Evolutionary conservation across 371 early-diverging fungal species (phyloP).

Genomic region (Mucor lusitanicus): DNA sequence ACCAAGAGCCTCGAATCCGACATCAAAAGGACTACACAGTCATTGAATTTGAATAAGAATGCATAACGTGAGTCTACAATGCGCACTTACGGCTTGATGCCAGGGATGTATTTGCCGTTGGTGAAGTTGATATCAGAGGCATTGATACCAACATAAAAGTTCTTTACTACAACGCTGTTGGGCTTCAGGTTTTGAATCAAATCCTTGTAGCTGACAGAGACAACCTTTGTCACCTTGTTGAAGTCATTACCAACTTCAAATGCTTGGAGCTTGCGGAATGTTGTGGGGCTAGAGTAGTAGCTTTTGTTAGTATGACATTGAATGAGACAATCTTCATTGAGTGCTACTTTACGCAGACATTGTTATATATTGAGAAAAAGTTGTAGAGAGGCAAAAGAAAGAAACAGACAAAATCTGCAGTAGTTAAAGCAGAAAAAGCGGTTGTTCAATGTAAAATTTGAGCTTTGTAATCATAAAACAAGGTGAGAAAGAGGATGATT

Average conservation of each 20-base stretch:
- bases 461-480: conserved; percentile 5
- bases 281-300: conserved; percentile 17
- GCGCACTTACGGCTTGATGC: conserved; percentile 52
- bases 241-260: conserved; percentile 43
- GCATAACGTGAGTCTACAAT: not conserved
- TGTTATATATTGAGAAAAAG: not conserved
- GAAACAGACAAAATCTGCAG: not conserved
- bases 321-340: not conserved
- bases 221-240: conserved; percentile 33
- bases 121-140: conserved; percentile 64
- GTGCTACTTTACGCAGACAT: conserved; percentile 1
- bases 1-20: conserved; percentile 64
- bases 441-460: not conserved
- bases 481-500: conserved; percentile 4
- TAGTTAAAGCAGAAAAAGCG: not conserved
- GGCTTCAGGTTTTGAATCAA: conserved; percentile 32
- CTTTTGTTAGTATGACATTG: not conserved
- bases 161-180: conserved; percentile 46
- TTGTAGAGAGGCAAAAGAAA: not conserved
- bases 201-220: conserved; percentile 27
- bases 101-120: conserved; percentile 60
- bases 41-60: not conserved
- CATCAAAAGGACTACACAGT: conserved; percentile 55
- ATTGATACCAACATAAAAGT: conserved; percentile 58
- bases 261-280: conserved; percentile 45